Percentiles rank a stretch among this genome's conserved stretches.
These are phyloP conservation scores for Vanilla planifolia DNA, from an alignment of 106 monocot species.

Conservation along the genomic window DNA sequence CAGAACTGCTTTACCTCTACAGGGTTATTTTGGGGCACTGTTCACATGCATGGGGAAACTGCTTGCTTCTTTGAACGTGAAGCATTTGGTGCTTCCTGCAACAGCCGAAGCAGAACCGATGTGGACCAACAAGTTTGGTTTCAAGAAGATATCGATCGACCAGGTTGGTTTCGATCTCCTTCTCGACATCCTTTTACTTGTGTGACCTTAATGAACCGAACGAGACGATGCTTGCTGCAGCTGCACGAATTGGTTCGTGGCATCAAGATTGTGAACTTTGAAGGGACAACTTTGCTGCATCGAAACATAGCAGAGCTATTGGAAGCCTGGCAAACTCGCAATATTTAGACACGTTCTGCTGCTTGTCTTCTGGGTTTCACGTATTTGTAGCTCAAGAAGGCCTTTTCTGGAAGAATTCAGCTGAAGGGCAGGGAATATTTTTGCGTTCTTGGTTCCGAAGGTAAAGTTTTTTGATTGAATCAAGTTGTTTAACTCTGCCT, in stretches of 20 bases:
- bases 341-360: too few relatives aligned
- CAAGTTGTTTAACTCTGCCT: too few relatives aligned
- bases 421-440: too few relatives aligned
- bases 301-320: neutral
- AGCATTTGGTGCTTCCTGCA: conserved; percentile 74
- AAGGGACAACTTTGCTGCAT: conserved; percentile 3
- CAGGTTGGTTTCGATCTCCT: conserved; percentile 26
- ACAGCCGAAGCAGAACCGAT: conserved; percentile 68
- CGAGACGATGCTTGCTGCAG: neutral
- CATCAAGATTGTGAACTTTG: conserved; percentile 11
- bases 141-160: conserved; percentile 43
- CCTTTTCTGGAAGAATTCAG: too few relatives aligned
- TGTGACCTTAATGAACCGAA: neutral
- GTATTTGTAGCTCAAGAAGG: too few relatives aligned
- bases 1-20: neutral
- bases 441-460: too few relatives aligned
- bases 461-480: too few relatives aligned
- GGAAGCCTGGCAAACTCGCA: neutral
- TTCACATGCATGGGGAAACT: conserved; percentile 59
- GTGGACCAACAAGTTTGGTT: conserved; percentile 76
- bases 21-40: conserved; percentile 73
- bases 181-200: neutral
- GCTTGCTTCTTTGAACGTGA: conserved; percentile 44
- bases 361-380: too few relatives aligned
- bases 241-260: neutral